Evolutionary conservation across 2,329 filamentous ascomycete genomes (phyloP), one percentile per base, ranked within the genome.

Genomic region (Laburnicola sp.): DNA sequence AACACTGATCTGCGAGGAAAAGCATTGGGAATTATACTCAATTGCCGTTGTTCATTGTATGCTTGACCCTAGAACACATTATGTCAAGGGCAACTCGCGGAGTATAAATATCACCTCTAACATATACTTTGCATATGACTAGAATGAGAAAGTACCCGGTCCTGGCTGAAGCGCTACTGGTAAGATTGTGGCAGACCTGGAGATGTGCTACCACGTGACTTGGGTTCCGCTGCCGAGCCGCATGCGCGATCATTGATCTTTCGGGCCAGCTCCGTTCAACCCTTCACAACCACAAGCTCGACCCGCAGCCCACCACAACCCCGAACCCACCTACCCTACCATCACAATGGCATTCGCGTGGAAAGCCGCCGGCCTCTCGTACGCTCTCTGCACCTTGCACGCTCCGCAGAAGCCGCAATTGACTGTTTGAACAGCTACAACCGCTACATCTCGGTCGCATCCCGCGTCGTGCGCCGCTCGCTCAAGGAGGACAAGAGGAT

Each of bases 361-460:
- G 94, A 97, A 97, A 89, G 86, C 92, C 74, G 90, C 94, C 76
- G 94, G 94, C 79, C 83, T 97, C 75, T 95, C 87, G 92, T 96
- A 88, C 77, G 90, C 83, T 43, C 22, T 54, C 28, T 47, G 25
- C 41, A 27, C 44, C 44, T 31, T 50, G 27, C 45, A 42, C 35
- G 46, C 45, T 56, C 65, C 55, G 53, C 52, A 52, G 34, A 53
- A 54, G 32, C 38, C 47, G 50, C 63, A 62, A 68, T 65, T 70
- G 59, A 68, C 66, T 54, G 16, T 30, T 44, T 48, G 39, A 45
- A 59, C 76, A 99, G 94, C 81, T 99, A 99, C 90, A 99, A 99
- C 88, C 94, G 92, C 82, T 97, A 97, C 87, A 87, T 99, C 75
- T 86, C 92, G 74, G 85, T 99, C 80, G 91, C 94, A 72, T 86